Evolutionary conservation across 345 rosid genomes (phyloP), one percentile per base, ranked within the genome.

Genomic region (Cardamine resedifolia): DNA sequence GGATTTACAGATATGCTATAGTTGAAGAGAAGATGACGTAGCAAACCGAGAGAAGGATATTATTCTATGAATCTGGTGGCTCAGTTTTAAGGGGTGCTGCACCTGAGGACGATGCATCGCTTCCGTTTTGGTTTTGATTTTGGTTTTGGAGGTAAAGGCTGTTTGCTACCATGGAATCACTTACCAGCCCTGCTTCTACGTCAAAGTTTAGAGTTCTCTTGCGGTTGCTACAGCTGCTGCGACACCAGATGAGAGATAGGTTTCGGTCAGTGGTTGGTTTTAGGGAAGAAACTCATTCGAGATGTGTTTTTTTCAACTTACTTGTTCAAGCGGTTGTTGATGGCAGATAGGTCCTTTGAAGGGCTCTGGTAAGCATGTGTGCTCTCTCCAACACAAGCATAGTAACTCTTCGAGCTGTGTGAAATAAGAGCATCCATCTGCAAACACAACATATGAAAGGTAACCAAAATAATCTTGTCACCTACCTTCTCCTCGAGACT

Each of bases 341-440:
- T 95, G 59, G 85, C 99, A 10, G 87, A 85, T 26, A 95, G 83
- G 81, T 92, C 98, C 74, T 95, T 95, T 5, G 99, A 95, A 59
- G 99, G 99, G 87, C 99, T 95, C 77, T 88, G 96, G 76, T 85
- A 95, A 18, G 99, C 98, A 56, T 82, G 98, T 7, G 98, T 95
- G 75, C 98, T 91, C 85, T 95, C 99, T 68, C 99, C 99, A 59
- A 95, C 97, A 83, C 97, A 91, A 55, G 98, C 97, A 70, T 95
- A 95, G 75, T 87, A 89, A 81, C 99, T 95, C 78, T 81, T 90
- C 11, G 94, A 83, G 82, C 90, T 85, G 72, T 91, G 90, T 45
- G 92, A 90, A 58, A 91, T 91, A 31, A 92, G 76, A 58, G 99
- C 96, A 78, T 95, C 99, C 98, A 88, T 90, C 99, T 88, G 76